Percentiles rank a stretch among this genome's conserved stretches.
Conservation (phyloP, 768 basidiomycete genomes). For the Lentinula lateritia region DNA sequence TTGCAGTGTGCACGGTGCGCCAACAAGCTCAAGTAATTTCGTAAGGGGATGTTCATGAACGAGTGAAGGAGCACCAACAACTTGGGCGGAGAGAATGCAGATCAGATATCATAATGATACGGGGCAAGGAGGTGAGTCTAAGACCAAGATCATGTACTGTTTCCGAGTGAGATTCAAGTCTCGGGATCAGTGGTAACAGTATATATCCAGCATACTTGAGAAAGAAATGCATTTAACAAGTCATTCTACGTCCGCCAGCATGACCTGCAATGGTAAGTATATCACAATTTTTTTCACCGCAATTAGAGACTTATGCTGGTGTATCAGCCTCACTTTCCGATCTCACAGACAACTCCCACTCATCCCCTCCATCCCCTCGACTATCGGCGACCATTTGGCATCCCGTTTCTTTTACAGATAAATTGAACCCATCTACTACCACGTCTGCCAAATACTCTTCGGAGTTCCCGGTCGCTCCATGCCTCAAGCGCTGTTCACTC, state of each 20-base stretch:
- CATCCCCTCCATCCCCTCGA: not conserved
- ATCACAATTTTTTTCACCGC: too few relatives aligned
- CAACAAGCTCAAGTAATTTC: too few relatives aligned
- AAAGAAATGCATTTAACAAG: too few relatives aligned
- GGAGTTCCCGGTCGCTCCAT: not conserved
- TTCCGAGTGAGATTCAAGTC: not conserved
- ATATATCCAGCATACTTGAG: too few relatives aligned
- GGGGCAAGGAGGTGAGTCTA: not conserved
- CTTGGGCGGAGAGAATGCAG: too few relatives aligned
- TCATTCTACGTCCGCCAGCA: too few relatives aligned
- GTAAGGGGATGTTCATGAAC: too few relatives aligned
- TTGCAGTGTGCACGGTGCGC: too few relatives aligned
- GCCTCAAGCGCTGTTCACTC: not conserved
- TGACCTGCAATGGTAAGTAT: too few relatives aligned
- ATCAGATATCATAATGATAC: too few relatives aligned
- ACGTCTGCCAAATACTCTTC: not conserved
- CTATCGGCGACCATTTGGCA: not conserved
- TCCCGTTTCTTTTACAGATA: not conserved
- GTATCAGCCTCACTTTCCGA: not conserved
- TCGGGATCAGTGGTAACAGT: not conserved
- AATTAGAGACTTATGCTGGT: too few relatives aligned
- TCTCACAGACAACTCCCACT: not conserved
- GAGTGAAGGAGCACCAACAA: too few relatives aligned
- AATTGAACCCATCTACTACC: not conserved
- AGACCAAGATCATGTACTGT: not conserved